A percentile compares a stretch with the other conserved stretches of the same genome.
Evolutionary conservation across 345 rosid genomes (phyloP).

Genomic region (Brassica cretica): DNA sequence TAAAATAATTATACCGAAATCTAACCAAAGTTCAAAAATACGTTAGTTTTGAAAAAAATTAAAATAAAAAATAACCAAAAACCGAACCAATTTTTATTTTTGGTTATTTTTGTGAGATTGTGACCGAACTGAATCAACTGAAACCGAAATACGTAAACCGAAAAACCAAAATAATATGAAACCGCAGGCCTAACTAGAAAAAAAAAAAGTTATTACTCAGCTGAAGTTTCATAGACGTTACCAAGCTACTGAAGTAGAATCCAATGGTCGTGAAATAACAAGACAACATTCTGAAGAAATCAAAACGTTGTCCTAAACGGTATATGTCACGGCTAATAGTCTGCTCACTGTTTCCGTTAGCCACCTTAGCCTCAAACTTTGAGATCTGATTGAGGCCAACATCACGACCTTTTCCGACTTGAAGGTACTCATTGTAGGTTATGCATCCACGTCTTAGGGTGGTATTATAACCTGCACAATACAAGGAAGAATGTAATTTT

Average conservation of each 20-base stretch:
- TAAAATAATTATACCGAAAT: no score
- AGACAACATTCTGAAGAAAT: conserved; percentile 94
- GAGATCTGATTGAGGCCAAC: conserved; percentile 97
- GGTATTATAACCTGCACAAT: conserved; percentile 70
- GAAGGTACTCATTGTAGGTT: conserved; percentile 85
- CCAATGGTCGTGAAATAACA: conserved; percentile 97
- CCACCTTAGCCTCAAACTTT: conserved; percentile 95
- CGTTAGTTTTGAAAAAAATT: no score
- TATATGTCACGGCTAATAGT: conserved; percentile 88
- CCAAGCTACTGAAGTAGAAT: conserved; percentile 91
- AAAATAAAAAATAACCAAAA: no score
- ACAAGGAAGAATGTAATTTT: conserved; percentile 22
- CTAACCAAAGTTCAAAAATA: no score
- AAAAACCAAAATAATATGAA: background rate
- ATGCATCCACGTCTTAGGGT: conserved; percentile 77
- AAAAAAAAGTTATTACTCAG: background rate
- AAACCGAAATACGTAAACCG: no score
- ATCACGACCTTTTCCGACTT: conserved; percentile 99
- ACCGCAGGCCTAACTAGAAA: no score
- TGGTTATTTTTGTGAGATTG: no score
- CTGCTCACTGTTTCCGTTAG: conserved; percentile 97
- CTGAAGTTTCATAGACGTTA: conserved; percentile 35
- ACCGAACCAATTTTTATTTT: no score
- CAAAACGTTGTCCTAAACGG: conserved; percentile 83
- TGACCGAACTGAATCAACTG: no score